Percentiles rank a stretch among this genome's conserved stretches.
These are phyloP conservation scores for Stemphylium beticola DNA, from an alignment of 2,329 filamentous ascomycete species.

Conservation along the genomic window DNA sequence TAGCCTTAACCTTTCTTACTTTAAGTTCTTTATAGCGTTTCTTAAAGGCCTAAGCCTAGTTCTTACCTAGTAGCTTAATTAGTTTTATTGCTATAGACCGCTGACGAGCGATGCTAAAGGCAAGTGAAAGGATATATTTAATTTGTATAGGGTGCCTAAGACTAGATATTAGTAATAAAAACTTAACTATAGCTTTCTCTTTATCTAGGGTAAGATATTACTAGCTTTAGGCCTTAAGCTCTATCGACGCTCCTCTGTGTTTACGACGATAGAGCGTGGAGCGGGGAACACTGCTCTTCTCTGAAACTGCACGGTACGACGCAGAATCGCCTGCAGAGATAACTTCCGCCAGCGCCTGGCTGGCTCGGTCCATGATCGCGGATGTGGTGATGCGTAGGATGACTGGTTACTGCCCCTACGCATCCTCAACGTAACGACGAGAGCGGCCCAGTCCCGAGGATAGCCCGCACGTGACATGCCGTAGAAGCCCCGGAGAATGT, in stretches of 20 bases:
- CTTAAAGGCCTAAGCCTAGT: no score
- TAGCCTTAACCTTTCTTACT: no score
- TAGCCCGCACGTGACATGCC: no score
- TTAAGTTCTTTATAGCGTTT: no score
- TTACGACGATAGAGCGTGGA: slow-evolving; percentile 20
- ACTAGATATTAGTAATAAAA: slow-evolving; percentile 22
- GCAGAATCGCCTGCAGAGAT: not conserved
- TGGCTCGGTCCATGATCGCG: slow-evolving; percentile 1
- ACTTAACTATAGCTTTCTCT: slow-evolving; percentile 33
- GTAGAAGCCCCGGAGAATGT: no score
- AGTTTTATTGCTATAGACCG: no score
- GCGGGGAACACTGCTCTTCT: slow-evolving; percentile 2
- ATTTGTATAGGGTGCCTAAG: slow-evolving; percentile 23
- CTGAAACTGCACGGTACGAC: slow-evolving; percentile 2
- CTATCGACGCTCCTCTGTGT: slow-evolving; percentile 30
- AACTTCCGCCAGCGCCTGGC: not conserved
- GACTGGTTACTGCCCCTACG: no score
- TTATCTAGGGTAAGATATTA: slow-evolving; percentile 37
- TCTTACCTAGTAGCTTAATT: no score
- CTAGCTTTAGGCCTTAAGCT: slow-evolving; percentile 36
- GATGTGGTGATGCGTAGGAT: no score
- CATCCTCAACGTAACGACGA: no score
- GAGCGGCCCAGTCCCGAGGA: no score
- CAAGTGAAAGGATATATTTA: slow-evolving; percentile 24
- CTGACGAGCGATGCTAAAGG: no score